phyloP scores from a whole-genome alignment of 2,329 filamentous ascomycete species.

The Phyllosticta citriasiana region DNA sequence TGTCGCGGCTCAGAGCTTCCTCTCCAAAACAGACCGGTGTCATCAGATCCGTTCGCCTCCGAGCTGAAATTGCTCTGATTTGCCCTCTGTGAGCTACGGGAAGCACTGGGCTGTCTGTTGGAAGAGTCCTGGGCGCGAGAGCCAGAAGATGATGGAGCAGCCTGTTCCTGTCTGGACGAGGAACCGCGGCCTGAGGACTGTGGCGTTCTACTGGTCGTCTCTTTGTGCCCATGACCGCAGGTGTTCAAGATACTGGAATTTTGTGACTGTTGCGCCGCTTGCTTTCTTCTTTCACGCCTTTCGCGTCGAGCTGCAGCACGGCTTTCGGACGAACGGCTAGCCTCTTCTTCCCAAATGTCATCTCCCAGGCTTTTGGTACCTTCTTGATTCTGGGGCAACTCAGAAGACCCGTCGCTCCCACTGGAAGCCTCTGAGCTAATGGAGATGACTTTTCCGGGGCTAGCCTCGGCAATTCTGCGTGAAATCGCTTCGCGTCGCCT shows the following conservation, averaged over 20 bases:
- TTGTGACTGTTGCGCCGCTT: background rate
- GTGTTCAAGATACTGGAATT: conserved; percentile 23
- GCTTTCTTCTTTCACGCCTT: background rate
- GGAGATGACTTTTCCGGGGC: conserved; percentile 14
- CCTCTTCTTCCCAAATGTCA: conserved; percentile 41
- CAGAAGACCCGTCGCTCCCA: background rate
- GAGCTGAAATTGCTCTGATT: background rate
- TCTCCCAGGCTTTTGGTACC: conserved; percentile 18
- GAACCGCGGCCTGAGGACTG: background rate
- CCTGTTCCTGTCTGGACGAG: conserved; percentile 16
- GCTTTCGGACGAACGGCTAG: conserved; percentile 19
- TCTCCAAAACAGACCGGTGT: conserved; percentile 30
- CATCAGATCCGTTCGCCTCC: conserved; percentile 12
- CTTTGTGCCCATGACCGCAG: background rate
- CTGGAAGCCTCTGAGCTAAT: conserved; percentile 14
- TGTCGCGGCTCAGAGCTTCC: conserved; percentile 19
- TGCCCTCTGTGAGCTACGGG: background rate
- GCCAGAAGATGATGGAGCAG: background rate
- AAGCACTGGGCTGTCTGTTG: conserved; percentile 20
- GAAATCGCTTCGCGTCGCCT: conserved; percentile 5
- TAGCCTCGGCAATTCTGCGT: conserved; percentile 12
- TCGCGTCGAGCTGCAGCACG: background rate
- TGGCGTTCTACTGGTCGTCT: background rate
- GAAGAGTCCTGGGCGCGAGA: background rate
- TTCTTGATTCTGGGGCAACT: background rate